Evolutionary conservation across 1,139 yeast species (phyloP), one percentile per base, ranked within the genome.

Genomic region (Sugiyamaella sp.): DNA sequence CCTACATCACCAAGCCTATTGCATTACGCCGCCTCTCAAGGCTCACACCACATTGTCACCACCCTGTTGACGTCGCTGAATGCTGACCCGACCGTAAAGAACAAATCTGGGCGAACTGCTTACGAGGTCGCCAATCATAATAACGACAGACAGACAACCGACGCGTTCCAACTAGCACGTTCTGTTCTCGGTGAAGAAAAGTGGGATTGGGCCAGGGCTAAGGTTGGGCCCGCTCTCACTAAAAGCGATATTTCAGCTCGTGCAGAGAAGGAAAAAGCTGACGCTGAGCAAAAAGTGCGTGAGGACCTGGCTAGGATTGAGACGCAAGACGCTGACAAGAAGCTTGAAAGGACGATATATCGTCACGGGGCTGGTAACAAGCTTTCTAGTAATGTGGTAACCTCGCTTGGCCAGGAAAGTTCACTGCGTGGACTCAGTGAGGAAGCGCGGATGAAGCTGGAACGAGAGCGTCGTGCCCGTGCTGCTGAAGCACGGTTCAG

Each of bases 391-490:
- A 47, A 49, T 12, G 62, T 61, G 9, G 51, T 49, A 21, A 60
- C 65, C 1, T 76, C 71, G 68, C 27, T 54, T 20, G 51, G 60
- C 37, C 42, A 56, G 48, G 59, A 64, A 46, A 40, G 60, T 10
- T 64, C 64, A 4, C 54, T 64, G 20, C 54, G 68, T 2, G 77
- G 76, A 0, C 67, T 85, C 53, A 74, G 79, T 9, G 91, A 85
- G 1, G 89, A 84, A 39, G 97, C 91, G 60, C 79, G 81, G 64
- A 77, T 78, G 78, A 80, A 84, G 64, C 71, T 93, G 29, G 90
- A 91, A 86, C 80, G 99, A 58, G 99, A 93, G 64, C 91, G 93
- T 66, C 75, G 99, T 52, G 98, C 98, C 0, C 78, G 98, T 57
- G 99, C 99, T 0, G 97, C 97, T 0, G 98, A 93, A 68, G 97